phyloP scores from a whole-genome alignment of 208 protist species.

The Leishmania arabica region DNA sequence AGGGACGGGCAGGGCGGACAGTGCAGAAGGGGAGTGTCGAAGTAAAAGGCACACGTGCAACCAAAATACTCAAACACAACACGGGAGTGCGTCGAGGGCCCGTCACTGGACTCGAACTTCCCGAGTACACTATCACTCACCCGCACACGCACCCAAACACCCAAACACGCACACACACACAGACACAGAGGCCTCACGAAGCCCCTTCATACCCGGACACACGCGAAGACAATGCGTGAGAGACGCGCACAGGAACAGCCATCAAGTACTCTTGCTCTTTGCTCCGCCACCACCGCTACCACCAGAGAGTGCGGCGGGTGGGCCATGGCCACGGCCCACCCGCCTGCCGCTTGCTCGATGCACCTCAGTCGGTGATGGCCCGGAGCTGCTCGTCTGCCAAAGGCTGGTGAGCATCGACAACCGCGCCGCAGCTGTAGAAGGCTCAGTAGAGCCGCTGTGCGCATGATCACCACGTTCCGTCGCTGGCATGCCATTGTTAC shows the following conservation, averaged over 20 bases:
- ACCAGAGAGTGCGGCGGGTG: not conserved
- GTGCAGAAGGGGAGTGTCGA: not conserved
- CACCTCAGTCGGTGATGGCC: not conserved
- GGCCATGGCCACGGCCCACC: not conserved
- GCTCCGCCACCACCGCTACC: not conserved
- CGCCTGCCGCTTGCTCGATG: not conserved
- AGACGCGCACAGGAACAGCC: not conserved
- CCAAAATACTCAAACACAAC: not conserved
- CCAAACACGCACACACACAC: not conserved
- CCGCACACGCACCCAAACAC: not conserved
- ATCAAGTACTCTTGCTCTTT: not conserved
- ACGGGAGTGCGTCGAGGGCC: not conserved
- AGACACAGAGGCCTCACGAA: not conserved
- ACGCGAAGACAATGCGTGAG: not conserved
- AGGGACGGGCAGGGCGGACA: not conserved
- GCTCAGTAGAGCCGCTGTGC: not conserved
- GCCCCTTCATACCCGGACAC: not conserved
- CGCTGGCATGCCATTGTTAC: not conserved
- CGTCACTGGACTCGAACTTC: not conserved
- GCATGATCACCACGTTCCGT: not conserved
- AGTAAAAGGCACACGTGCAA: not conserved
- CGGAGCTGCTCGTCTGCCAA: not conserved
- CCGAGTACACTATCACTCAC: not conserved
- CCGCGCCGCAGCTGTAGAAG: not conserved
- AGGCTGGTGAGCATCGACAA: slow-evolving; percentile 3